Conservation (phyloP, 441 rosid genomes). For the Theobroma grandiflorum region DNA sequence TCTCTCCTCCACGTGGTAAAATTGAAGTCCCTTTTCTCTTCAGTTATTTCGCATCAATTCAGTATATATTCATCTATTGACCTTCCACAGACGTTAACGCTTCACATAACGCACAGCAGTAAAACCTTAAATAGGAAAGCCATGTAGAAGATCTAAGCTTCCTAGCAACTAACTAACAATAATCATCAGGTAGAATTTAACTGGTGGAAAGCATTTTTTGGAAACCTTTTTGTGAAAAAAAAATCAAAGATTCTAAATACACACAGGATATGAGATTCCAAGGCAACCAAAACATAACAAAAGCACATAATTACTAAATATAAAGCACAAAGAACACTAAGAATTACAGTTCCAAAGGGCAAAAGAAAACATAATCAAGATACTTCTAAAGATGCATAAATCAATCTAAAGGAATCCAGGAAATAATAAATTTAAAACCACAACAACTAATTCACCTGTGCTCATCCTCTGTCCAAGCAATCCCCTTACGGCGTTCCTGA, state of each 20-base stretch:
- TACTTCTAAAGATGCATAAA: constrained; percentile 20
- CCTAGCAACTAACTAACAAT: constrained; percentile 18
- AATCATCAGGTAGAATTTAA: not conserved
- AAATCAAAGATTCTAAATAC: constrained; percentile 21
- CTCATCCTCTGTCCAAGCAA: constrained; percentile 99
- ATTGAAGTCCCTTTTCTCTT: not conserved
- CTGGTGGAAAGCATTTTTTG: constrained; percentile 10
- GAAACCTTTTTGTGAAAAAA: not conserved
- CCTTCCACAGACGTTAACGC: constrained; percentile 15
- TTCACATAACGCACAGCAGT: constrained; percentile 13
- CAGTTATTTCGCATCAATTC: constrained; percentile 15
- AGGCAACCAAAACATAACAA: constrained; percentile 12
- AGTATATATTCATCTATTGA: constrained; percentile 8
- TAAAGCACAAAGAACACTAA: constrained; percentile 21
- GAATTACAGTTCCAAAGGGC: constrained; percentile 26
- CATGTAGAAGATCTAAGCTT: constrained; percentile 7
- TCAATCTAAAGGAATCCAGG: constrained; percentile 23
- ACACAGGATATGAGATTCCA: not conserved
- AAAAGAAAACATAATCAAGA: constrained; percentile 11
- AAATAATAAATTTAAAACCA: constrained; percentile 23
- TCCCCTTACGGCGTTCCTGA: constrained; percentile 97
- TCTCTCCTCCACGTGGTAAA: constrained; percentile 3
- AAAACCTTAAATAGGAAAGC: constrained; percentile 7
- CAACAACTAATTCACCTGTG: constrained; percentile 71
- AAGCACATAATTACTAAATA: not conserved